A percentile compares a stretch with the other conserved stretches of the same genome.
These are phyloP conservation scores for Syzygium jambos DNA, from an alignment of 345 rosid species.

Conservation along the genomic window DNA sequence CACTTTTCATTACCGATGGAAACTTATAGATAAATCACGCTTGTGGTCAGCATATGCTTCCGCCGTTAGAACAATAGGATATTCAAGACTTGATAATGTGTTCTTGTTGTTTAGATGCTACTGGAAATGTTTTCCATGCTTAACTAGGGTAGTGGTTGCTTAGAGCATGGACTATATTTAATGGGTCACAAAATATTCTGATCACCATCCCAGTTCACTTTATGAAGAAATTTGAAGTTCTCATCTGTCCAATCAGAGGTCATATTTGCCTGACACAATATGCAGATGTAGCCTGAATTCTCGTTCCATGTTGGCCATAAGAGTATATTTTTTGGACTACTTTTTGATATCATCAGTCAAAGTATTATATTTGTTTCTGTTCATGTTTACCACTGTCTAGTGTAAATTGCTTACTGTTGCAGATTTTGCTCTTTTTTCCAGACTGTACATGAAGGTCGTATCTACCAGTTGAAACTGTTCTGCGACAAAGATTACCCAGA, in stretches of 20 bases:
- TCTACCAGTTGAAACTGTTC: conserved; percentile 95
- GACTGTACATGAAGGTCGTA: conserved; percentile 97
- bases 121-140: background rate
- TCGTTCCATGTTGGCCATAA: background rate
- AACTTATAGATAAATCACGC: background rate
- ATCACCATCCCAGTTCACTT: background rate
- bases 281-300: background rate
- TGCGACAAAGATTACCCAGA: conserved; percentile 97
- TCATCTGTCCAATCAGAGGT: background rate
- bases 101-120: background rate
- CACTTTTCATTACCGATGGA: background rate
- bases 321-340: background rate
- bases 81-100: background rate
- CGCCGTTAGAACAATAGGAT: background rate
- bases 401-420: background rate
- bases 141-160: background rate
- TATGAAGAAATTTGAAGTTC: background rate
- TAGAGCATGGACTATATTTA: background rate
- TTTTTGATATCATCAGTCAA: background rate
- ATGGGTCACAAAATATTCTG: background rate
- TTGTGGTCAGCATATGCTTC: background rate
- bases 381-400: background rate
- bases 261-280: background rate
- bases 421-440: conserved; percentile 10
- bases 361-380: background rate